Base-by-base conservation (phyloP, 768 basidiomycete genomes). In the Lentinula boryana region DNA sequence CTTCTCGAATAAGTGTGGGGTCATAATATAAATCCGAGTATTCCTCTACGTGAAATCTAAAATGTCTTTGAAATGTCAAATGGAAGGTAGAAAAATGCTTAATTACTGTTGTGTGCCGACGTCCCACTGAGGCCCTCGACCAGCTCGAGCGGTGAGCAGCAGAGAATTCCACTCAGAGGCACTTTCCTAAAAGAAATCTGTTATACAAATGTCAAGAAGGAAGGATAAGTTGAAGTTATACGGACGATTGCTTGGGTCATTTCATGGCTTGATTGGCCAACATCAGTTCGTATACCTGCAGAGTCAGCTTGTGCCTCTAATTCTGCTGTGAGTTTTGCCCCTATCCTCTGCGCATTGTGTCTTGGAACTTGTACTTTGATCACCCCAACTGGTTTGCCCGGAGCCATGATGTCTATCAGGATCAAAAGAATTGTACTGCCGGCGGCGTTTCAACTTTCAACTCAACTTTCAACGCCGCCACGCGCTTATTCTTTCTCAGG, bases 111-210 rank as follows among this genome's bases (percentile, higher is more conserved):
- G 91, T 13, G 91, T 91, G 16, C 89, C 89, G 41, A 92, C 78
- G 69, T 93, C 91, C 91, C 91, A 93, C 67, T 92, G 91, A 3
- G 91, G 91, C 0, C 91, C 91, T 62, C 91, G 78, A 61, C 88
- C 85, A 7, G 91, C 91, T 40, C 91, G 82, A 3, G 91, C 91
- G 31, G 86, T 87, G 62, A 84, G 81, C 50, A 93, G 77, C 57
- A 91, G 66, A 0, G 91, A 92, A 65, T 93, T 93, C 91, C 91
- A 93, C 64, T 91, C 88, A 9, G 89, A 91, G 9, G 91, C 89
- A 67, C 84, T 85, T 70, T 93, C 91, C 82, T 84, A 50, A 40
- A 38, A 49, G 33, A 23, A 27, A 9, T 54, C 7, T 60, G 15
- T 31, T 23, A 35, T n/a, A 43, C 10, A 21, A 16, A 3, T 27